Evolutionary conservation across 2,329 filamentous ascomycete genomes (phyloP).

Genomic region (Aureobasidium melanogenum): DNA sequence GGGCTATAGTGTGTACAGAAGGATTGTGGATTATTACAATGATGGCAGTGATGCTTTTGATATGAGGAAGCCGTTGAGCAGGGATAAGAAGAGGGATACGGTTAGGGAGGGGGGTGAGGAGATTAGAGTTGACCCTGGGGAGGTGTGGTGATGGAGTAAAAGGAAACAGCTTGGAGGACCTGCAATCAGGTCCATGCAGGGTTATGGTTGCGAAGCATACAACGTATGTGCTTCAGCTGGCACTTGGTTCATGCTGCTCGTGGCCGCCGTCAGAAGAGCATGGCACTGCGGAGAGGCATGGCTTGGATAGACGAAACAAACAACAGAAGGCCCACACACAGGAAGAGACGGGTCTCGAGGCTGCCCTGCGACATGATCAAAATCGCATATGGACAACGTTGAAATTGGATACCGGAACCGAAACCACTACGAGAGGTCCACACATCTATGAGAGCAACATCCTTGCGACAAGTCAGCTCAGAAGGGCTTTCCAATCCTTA

Average conservation of each 20-base stretch:
- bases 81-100: slow-evolving; percentile 68
- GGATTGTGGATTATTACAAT: slow-evolving; percentile 87
- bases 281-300: not conserved
- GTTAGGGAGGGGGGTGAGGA: slow-evolving; percentile 73
- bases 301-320: not conserved
- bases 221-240: not conserved
- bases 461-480: not conserved
- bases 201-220: not conserved
- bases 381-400: not conserved
- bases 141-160: slow-evolving; percentile 64
- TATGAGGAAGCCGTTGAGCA: slow-evolving; percentile 85
- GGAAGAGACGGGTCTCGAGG: not conserved
- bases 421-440: not conserved
- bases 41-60: slow-evolving; percentile 95
- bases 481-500: too few relatives aligned
- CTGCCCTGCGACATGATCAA: not conserved
- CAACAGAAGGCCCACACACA: not conserved
- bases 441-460: not conserved
- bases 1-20: slow-evolving; percentile 84
- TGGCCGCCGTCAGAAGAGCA: not conserved
- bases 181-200: not conserved
- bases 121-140: slow-evolving; percentile 67
- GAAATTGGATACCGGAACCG: not conserved
- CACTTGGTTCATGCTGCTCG: not conserved
- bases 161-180: not conserved